These are phyloP conservation scores for Takashimella koratensis DNA, from an alignment of 1,284 basidiomycete species.

Conservation along the genomic window DNA sequence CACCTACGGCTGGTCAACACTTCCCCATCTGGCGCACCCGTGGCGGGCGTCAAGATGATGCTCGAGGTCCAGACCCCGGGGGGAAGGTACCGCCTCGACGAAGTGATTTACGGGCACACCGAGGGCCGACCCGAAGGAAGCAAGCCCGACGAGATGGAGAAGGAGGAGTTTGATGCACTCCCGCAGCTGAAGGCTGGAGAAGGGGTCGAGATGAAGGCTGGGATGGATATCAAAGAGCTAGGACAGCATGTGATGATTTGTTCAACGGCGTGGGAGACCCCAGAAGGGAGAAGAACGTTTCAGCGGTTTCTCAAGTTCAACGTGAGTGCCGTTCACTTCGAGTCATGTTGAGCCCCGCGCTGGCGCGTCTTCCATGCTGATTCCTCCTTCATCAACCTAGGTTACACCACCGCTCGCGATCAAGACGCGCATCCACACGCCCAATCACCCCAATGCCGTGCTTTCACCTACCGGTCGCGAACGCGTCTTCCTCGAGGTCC, in stretches of 20 bases:
- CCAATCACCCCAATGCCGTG: constrained; percentile 66
- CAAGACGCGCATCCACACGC: constrained; percentile 78
- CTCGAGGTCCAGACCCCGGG: constrained; percentile 38
- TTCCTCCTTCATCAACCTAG: constrained; percentile 46
- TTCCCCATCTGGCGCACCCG: constrained; percentile 7
- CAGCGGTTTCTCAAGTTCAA: constrained; percentile 85
- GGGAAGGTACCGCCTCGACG: constrained; percentile 36
- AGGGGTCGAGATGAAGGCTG: constrained; percentile 25
- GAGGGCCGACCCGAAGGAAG: constrained; percentile 1
- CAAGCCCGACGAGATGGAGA: constrained; percentile 10
- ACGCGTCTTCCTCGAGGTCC: constrained; percentile 79
- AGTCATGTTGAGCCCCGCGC: too few relatives aligned
- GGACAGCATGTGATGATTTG: constrained; percentile 41
- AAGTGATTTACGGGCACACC: constrained; percentile 31
- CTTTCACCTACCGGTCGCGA: constrained; percentile 62
- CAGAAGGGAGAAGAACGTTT: constrained; percentile 68
- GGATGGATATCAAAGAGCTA: constrained; percentile 42
- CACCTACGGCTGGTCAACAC: constrained; percentile 30
- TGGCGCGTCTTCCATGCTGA: constrained; percentile 2
- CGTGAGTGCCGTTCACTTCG: constrained; percentile 53
- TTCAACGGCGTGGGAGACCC: constrained; percentile 47
- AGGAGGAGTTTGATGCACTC: constrained; percentile 13
- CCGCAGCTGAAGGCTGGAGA: constrained; percentile 25
- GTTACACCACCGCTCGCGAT: constrained; percentile 82
- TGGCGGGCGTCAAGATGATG: constrained; percentile 43